Percentiles rank a stretch among this genome's conserved stretches.
Evolutionary conservation across 257 asterid species (phyloP).

Genomic region (Ilex asprella): DNA sequence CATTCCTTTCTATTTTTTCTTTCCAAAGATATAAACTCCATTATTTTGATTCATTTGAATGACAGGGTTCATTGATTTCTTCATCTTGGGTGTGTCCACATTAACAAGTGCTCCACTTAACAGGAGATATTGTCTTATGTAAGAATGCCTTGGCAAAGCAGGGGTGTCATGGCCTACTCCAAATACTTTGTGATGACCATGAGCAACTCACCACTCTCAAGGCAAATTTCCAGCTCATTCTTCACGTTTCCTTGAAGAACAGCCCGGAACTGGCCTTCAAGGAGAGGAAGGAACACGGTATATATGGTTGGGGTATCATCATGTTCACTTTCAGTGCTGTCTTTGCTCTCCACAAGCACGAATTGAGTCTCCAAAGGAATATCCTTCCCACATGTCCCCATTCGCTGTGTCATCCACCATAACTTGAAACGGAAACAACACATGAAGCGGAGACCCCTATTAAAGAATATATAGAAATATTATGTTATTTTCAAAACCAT

Average conservation of each 20-base stretch:
- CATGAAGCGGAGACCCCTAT: slow-evolving; percentile 85
- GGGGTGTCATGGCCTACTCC: too few species aligned
- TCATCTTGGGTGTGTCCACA: slow-evolving; percentile 11
- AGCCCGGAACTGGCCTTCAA: slow-evolving; percentile 95
- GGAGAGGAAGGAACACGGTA: slow-evolving; percentile 87
- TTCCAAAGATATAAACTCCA: slow-evolving; percentile 19
- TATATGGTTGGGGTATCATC: slow-evolving; percentile 64
- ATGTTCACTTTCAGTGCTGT: slow-evolving; percentile 40
- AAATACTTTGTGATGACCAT: slow-evolving; percentile 1
- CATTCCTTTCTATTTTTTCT: slow-evolving; percentile 11
- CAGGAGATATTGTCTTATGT: too few species aligned
- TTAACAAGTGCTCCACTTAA: too few species aligned
- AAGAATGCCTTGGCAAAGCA: too few species aligned
- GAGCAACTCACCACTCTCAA: slow-evolving; percentile 85
- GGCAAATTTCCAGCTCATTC: slow-evolving; percentile 87
- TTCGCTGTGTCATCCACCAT: slow-evolving; percentile 99
- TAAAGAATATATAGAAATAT: neutral
- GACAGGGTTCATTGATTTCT: slow-evolving; percentile 16
- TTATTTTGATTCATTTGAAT: slow-evolving; percentile 13
- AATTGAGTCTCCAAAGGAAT: slow-evolving; percentile 93
- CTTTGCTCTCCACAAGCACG: slow-evolving; percentile 92
- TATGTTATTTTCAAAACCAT: too few species aligned
- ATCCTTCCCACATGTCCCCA: slow-evolving; percentile 90
- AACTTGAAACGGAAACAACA: slow-evolving; percentile 96
- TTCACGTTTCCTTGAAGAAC: slow-evolving; percentile 92